These are phyloP conservation scores for Hemisphaericaspora xylanilytica DNA, from an alignment of 1,139 yeast genomes.

Conservation along the genomic window DNA sequence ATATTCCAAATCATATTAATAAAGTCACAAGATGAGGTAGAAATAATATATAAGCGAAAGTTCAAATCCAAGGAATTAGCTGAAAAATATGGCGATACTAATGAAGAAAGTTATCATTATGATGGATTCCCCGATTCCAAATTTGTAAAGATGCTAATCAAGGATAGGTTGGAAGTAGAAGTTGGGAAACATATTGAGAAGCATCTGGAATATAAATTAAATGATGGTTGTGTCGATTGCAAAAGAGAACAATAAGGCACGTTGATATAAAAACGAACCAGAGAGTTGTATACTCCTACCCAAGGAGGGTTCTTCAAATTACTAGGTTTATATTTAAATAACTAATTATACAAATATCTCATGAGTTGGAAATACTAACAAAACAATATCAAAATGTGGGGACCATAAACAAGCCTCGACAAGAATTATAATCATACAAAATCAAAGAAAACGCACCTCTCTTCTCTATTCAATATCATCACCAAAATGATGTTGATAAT, in stretches of 20 bases:
- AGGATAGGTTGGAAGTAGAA: conserved; percentile 32
- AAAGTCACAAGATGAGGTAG: conserved; percentile 12
- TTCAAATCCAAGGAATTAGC: conserved; percentile 28
- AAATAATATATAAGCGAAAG: conserved; percentile 35
- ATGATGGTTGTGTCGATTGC: conserved; percentile 17
- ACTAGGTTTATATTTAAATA: not conserved
- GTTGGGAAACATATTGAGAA: conserved; percentile 29
- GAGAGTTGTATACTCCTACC: not conserved
- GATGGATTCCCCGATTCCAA: conserved; percentile 51
- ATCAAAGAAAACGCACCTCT: not conserved
- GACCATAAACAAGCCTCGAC: not conserved
- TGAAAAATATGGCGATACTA: conserved; percentile 17
- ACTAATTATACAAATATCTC: not conserved
- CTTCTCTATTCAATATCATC: conserved; percentile 13
- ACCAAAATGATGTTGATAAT: conserved; percentile 14
- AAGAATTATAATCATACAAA: conserved; percentile 1
- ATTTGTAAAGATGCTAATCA: conserved; percentile 35
- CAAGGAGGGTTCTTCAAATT: no score
- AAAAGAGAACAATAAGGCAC: conserved; percentile 10
- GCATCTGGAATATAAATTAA: conserved; percentile 7
- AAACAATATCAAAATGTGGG: conserved; percentile 1
- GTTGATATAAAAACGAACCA: no score
- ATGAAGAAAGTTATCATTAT: conserved; percentile 31
- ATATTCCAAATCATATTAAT: conserved; percentile 30
- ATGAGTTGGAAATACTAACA: not conserved